Conservation (phyloP, 1,284 basidiomycete genomes). For the Inonotus hispidus region DNA sequence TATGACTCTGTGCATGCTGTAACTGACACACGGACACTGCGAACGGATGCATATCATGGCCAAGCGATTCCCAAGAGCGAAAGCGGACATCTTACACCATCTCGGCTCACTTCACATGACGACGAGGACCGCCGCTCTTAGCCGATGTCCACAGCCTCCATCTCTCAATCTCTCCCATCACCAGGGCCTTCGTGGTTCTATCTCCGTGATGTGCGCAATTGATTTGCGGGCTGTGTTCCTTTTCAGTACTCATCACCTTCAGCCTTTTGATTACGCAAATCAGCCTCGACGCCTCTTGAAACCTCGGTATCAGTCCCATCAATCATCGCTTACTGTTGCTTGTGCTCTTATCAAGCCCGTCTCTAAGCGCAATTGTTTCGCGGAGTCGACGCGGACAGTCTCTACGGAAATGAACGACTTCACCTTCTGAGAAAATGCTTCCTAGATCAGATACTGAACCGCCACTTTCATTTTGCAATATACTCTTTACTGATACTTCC, state of each 20-base stretch:
- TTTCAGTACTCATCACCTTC: neutral
- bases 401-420: neutral
- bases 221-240: neutral
- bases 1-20: neutral
- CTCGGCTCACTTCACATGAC: neutral
- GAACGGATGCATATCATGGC: neutral
- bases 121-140: neutral
- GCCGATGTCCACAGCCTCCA: neutral
- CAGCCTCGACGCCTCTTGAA: neutral
- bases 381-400: neutral
- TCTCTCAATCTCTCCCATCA: neutral
- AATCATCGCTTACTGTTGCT: neutral
- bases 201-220: constrained; percentile 1
- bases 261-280: neutral
- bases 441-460: neutral
- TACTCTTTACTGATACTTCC: neutral
- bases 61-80: neutral
- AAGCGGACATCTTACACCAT: neutral
- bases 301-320: neutral
- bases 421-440: neutral
- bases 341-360: neutral
- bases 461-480: neutral
- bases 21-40: too few species aligned
- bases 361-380: neutral
- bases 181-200: neutral